Evolutionary conservation across 148 eudicot genomes (phyloP), one percentile per base, ranked within the genome.

Genomic region (Chenopodium suecicum): DNA sequence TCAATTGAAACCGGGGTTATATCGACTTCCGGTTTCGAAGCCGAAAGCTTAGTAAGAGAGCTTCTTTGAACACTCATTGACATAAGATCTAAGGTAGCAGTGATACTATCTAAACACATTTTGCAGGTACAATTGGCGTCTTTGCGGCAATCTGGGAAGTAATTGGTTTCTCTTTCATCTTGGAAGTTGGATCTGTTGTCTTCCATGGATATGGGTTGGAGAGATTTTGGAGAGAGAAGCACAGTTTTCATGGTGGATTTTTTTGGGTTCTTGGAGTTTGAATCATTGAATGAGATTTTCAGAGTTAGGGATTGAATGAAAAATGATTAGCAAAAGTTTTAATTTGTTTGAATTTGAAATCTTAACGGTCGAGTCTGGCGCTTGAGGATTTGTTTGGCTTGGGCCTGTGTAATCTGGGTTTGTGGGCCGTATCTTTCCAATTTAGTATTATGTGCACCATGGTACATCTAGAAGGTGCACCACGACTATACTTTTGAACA

Each of bases 71-170:
- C 75, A 27, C 90, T 89, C 63, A 37, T 77, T 4, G 94, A 91
- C 84, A 91, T 87, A 46, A 93, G 88, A 85, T 93, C 97, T 8
- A 85, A 91, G 58, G 95, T 93, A 19, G 95, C 92, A 23, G 89
- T 90, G 80, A 93, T 89, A 86, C 92, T 90, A 8, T 84, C 97
- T 11, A 88, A 77, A 83, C 95, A 93, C 62, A 93, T 93, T 2
- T 89, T 84, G 72, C 97, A 93, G 48, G 50, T 80, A 72, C 97
- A 93, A 19, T 90, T 89, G 63, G 95, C 92, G 76, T 93, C 92
- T 93, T 86, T 90, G 9, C 91, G 86, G 68, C 97, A 93, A 14
- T 87, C 87, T 6, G 91, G 94, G 27, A 86, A 91, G 84, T 89
- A 93, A 46, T 92, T 70, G 71, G 46, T 69, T 9, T 82, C 76